Evolutionary conservation across 148 eudicot species (phyloP).

Genomic region (Rhododendron williamsianum): DNA sequence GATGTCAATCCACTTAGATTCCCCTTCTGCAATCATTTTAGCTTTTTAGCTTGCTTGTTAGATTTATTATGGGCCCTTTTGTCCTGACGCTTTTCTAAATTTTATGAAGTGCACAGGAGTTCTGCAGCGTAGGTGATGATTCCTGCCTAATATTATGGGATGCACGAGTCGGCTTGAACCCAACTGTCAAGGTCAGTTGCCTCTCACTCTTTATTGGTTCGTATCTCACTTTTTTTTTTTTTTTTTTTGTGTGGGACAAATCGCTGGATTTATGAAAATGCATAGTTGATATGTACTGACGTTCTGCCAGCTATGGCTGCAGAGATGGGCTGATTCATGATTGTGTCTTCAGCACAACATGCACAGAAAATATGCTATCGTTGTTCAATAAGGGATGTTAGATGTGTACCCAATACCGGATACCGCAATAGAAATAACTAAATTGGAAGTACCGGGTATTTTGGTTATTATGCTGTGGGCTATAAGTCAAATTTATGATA

Average conservation of each 20-base stretch:
- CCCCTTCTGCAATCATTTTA: background rate
- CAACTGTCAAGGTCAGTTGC: constrained; percentile 62
- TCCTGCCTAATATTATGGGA: constrained; percentile 97
- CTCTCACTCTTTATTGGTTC: background rate
- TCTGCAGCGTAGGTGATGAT: constrained; percentile 98
- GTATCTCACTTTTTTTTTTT: background rate
- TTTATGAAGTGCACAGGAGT: constrained; percentile 84
- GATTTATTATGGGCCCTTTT: background rate
- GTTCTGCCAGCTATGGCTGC: background rate
- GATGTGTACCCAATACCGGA: background rate
- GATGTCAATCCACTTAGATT: background rate
- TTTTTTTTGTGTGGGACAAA: background rate
- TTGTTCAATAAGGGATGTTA: background rate
- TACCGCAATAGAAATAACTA: background rate
- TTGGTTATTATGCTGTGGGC: background rate
- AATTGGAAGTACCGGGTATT: background rate
- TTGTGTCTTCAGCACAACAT: background rate
- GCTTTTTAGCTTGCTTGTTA: constrained; percentile 7
- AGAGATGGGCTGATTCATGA: background rate
- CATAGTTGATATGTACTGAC: background rate
- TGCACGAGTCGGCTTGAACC: constrained; percentile 67
- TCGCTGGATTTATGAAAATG: background rate
- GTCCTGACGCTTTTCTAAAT: constrained; percentile 15
- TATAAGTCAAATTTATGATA: background rate
- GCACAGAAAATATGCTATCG: background rate